Evolutionary conservation across 1,139 yeast species (phyloP).

Genomic region (Zygosaccharomyces sapae): DNA sequence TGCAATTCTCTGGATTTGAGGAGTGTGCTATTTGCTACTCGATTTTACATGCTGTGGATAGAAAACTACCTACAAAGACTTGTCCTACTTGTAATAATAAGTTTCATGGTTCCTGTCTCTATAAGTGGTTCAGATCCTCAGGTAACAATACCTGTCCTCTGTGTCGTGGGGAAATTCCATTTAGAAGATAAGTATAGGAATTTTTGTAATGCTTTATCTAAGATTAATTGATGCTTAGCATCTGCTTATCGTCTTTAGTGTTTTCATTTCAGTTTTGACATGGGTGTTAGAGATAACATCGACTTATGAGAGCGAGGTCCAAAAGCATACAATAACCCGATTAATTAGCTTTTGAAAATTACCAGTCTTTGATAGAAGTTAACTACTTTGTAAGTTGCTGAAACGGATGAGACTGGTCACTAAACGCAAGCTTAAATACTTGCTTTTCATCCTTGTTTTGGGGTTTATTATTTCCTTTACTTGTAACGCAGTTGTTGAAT

Average conservation of each 20-base stretch:
- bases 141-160: constrained; percentile 90
- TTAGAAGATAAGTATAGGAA: constrained; percentile 33
- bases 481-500: constrained; percentile 26
- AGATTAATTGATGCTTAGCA: neutral
- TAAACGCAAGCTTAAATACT: constrained; percentile 24
- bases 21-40: constrained; percentile 97
- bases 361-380: neutral
- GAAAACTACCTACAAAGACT: constrained; percentile 80
- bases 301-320: neutral
- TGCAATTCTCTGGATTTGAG: constrained; percentile 87
- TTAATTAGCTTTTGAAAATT: no score
- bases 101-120: constrained; percentile 95
- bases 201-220: constrained; percentile 24
- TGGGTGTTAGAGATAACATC: neutral
- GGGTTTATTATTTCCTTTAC: constrained; percentile 15
- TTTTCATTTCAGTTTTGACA: no score
- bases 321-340: neutral
- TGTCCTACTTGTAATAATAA: constrained; percentile 90
- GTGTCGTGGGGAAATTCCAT: constrained; percentile 75
- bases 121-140: constrained; percentile 95
- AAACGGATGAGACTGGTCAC: constrained; percentile 20
- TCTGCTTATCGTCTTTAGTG: neutral
- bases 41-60: constrained; percentile 77
- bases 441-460: constrained; percentile 13
- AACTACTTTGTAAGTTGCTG: neutral